These are phyloP conservation scores for Pisolithus orientalis DNA, from an alignment of 768 basidiomycete genomes.

Conservation along the genomic window DNA sequence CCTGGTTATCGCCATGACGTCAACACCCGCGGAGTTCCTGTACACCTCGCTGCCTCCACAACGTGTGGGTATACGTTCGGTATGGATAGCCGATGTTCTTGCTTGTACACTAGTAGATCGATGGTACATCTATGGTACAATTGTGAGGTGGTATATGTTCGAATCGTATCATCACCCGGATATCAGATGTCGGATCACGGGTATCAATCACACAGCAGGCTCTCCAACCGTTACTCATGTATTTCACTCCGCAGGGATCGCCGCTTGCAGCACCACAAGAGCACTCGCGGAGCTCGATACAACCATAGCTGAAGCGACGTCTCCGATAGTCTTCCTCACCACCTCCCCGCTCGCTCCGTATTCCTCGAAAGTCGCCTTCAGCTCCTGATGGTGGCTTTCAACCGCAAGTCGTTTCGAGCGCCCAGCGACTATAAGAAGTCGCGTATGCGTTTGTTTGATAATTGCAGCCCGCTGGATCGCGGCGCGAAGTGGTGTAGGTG, in stretches of 20 bases:
- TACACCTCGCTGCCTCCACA: background rate
- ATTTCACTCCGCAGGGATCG: constrained; percentile 16
- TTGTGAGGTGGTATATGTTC: background rate
- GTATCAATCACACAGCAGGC: background rate
- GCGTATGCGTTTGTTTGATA: constrained; percentile 23
- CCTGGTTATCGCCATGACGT: background rate
- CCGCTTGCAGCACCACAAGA: constrained; percentile 65
- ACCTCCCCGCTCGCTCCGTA: constrained; percentile 13
- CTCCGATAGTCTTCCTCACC: constrained; percentile 78
- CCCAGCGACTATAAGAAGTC: constrained; percentile 63
- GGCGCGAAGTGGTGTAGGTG: constrained; percentile 57
- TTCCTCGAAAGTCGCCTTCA: constrained; percentile 56
- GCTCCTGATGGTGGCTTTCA: constrained; percentile 66
- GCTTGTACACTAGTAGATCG: background rate
- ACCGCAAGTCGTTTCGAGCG: constrained; percentile 69
- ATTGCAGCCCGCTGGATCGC: constrained; percentile 38
- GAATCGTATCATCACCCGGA: background rate
- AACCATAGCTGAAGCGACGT: constrained; percentile 78
- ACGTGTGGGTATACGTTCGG: background rate
- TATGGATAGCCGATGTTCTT: background rate
- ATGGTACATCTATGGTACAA: background rate
- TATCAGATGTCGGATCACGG: background rate
- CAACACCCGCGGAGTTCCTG: background rate
- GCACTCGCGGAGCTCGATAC: constrained; percentile 48
- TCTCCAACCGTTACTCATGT: background rate